Percentiles rank a stretch among this genome's conserved stretches.
These are phyloP conservation scores for Cutaneotrichosporon cutaneum DNA, from an alignment of 1,284 basidiomycete genomes.

Conservation along the genomic window DNA sequence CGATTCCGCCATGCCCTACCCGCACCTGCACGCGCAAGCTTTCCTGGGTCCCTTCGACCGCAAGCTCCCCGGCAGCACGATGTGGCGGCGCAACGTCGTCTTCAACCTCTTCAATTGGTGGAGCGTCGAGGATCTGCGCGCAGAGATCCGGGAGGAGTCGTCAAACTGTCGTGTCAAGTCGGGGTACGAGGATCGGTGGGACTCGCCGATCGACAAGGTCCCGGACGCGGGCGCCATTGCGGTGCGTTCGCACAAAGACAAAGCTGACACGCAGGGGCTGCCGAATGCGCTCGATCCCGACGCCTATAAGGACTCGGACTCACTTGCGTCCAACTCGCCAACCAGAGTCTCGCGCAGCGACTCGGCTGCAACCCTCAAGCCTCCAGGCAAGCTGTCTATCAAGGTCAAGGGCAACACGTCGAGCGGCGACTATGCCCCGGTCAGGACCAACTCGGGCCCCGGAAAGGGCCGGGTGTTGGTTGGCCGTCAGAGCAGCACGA, in stretches of 20 bases:
- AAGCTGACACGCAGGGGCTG: conserved; percentile 28
- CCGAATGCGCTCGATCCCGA: conserved; percentile 38
- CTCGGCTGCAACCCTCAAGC: not conserved
- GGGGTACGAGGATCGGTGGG: conserved; percentile 39
- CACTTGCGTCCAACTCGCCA: not conserved
- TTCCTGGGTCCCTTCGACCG: conserved; percentile 44
- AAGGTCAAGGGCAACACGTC: conserved; percentile 2
- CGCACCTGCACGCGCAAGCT: conserved; percentile 51
- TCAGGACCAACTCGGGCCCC: not conserved
- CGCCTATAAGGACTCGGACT: conserved; percentile 18
- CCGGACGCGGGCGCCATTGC: conserved; percentile 41
- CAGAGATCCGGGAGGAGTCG: conserved; percentile 51
- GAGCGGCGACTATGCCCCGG: not conserved
- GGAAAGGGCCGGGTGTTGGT: not conserved
- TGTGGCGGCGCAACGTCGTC: conserved; percentile 48
- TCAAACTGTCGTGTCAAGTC: conserved; percentile 52
- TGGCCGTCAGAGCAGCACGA: not conserved
- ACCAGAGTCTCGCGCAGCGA: not conserved
- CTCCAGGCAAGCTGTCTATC: not conserved
- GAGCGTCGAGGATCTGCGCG: conserved; percentile 48
- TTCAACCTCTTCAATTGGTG: conserved; percentile 50
- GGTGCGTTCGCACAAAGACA: conserved; percentile 27
- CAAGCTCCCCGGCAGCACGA: conserved; percentile 37
- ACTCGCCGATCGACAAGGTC: conserved; percentile 44
- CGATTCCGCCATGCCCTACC: conserved; percentile 46